phyloP scores from a whole-genome alignment of 2,329 filamentous ascomycete genomes.

The Phyllosticta ampelicida region DNA sequence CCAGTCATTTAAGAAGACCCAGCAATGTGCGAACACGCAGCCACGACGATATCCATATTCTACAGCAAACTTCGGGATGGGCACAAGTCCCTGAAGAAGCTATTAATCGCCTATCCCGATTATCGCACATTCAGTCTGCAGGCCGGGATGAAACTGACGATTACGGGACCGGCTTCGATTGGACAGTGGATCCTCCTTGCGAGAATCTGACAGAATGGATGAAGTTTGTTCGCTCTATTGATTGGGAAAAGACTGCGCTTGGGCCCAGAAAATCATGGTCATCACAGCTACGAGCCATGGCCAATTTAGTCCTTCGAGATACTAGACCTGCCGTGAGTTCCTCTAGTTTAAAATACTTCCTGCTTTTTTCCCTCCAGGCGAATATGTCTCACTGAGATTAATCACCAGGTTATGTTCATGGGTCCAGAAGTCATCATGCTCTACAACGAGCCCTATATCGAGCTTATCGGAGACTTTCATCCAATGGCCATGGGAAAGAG shows the following conservation, averaged over 20 bases:
- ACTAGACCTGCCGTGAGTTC: constrained; percentile 17
- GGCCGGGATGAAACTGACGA: neutral
- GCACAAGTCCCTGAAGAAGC: neutral
- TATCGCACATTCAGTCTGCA: neutral
- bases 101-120: neutral
- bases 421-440: constrained; percentile 26
- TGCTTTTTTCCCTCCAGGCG: too few species aligned
- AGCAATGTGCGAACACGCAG: constrained; percentile 1
- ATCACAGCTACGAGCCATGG: constrained; percentile 34
- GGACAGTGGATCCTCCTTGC: constrained; percentile 10
- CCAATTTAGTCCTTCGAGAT: constrained; percentile 22
- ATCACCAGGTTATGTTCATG: constrained; percentile 28
- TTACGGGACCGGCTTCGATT: constrained; percentile 26
- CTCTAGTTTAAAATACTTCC: too few species aligned
- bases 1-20: neutral
- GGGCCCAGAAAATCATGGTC: constrained; percentile 40
- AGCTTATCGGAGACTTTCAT: constrained; percentile 27
- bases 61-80: neutral
- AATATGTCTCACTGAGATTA: too few species aligned
- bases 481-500: constrained; percentile 47
- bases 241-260: constrained; percentile 39
- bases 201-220: constrained; percentile 19
- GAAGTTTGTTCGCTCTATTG: constrained; percentile 30
- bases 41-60: neutral
- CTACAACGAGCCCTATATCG: constrained; percentile 28